Evolutionary conservation across 2,329 filamentous ascomycete species (phyloP).

Genomic region (Hypoxylon sp.): DNA sequence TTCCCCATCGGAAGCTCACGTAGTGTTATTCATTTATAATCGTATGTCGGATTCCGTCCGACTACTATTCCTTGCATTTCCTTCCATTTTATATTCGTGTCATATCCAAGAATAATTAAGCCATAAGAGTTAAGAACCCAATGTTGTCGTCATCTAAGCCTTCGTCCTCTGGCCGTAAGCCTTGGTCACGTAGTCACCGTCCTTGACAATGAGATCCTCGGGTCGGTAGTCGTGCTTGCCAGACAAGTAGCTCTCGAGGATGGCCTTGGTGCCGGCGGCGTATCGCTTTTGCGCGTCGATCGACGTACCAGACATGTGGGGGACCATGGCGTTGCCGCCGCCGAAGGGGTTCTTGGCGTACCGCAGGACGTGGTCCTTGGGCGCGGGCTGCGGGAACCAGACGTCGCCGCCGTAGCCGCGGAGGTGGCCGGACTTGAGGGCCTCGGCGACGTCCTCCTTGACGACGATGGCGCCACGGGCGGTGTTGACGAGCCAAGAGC

Average conservation of each 20-base stretch:
- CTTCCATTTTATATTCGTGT: constrained; percentile 7
- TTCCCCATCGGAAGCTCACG: constrained; percentile 1
- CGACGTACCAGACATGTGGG: constrained; percentile 99
- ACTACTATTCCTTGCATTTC: constrained; percentile 5
- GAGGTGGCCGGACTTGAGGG: constrained; percentile 91
- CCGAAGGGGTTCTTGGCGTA: constrained; percentile 95
- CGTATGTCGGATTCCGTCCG: constrained; percentile 28
- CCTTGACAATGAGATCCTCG: constrained; percentile 91
- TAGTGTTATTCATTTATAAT: constrained; percentile 14
- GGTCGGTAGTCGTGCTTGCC: constrained; percentile 89
- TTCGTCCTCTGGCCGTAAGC: constrained; percentile 83
- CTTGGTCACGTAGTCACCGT: constrained; percentile 95
- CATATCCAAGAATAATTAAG: background rate
- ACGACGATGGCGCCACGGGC: constrained; percentile 98
- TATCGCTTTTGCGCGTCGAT: constrained; percentile 97
- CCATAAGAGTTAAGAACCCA: background rate
- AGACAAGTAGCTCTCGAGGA: constrained; percentile 91
- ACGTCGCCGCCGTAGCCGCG: constrained; percentile 90
- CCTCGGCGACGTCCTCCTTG: constrained; percentile 98
- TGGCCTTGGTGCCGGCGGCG: constrained; percentile 87
- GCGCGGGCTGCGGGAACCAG: constrained; percentile 98
- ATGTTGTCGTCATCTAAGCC: constrained; percentile 25
- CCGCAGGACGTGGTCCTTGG: constrained; percentile 92
- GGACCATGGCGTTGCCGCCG: constrained; percentile 98
- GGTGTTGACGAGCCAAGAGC: constrained; percentile 98